Evolutionary conservation across 2,329 filamentous ascomycete species (phyloP), one percentile per base, ranked within the genome.

Genomic region (Fusarium nodosum): DNA sequence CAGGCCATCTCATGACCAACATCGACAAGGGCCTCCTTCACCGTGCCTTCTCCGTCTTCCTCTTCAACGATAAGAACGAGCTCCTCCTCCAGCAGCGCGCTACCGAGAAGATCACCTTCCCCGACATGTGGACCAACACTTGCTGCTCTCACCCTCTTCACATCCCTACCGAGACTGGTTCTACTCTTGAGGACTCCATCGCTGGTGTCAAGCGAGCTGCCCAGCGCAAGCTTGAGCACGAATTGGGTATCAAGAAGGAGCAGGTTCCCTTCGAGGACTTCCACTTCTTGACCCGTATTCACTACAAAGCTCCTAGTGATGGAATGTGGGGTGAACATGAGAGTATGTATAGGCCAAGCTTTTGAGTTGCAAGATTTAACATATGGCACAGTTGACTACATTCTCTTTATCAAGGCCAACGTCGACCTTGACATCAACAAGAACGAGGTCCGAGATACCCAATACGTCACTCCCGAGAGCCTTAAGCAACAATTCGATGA

Each of bases 241-340:
- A 99, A 83, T 86, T 99, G 55, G 96, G 96, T 64, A 98, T 99
- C 82, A 91, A 93, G 81, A 85, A 88, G 64, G 88, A 91, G 76
- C 94, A 97, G 82, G 94, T 99, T 22, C 95, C 95, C 10, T 82
- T 97, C 41, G 93, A 97, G 45, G 87, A 97, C 70, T 98, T 99
- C 82, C 89, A 91, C 73, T 99, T 97, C 83, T 86, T 99, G 73
- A 98, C 96, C 4, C 87, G 96, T 78, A 99, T 99, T 79, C 96
- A 99, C 83, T 99, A 99, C 85, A 96, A 96, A 83, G 96, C 96
- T 20, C 93, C 96, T 6, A 97, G 94, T 79, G 92, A 98, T 76
- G 96, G 96, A 59, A 95, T 97, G 83, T 99, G 96, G 96, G 96
- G 96, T 74, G 96, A 99, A 84, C 96, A 99, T 79, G 96, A 99